Conservation (phyloP, 2,329 filamentous ascomycete species). For the Keithomyces neogunnii region DNA sequence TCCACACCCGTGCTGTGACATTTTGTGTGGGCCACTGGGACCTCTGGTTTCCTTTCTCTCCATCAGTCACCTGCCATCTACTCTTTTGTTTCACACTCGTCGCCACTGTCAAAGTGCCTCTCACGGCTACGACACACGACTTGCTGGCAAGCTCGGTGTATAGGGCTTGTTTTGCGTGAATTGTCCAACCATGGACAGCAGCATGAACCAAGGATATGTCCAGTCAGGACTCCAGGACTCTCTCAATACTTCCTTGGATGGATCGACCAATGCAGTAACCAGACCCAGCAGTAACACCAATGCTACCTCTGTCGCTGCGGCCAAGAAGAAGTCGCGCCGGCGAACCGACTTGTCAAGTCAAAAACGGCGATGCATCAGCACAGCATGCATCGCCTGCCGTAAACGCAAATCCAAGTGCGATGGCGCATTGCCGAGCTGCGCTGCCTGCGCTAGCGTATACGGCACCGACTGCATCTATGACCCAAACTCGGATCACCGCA, state of each 20-base stretch:
- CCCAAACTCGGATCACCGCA: constrained; percentile 88
- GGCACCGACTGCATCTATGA: constrained; percentile 88
- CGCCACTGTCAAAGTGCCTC: not conserved
- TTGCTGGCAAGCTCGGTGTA: not conserved
- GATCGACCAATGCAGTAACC: not conserved
- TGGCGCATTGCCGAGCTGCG: constrained; percentile 82
- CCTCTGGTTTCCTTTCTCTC: not conserved
- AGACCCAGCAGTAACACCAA: not conserved
- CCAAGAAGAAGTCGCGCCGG: constrained; percentile 43
- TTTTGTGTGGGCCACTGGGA: constrained; percentile 3
- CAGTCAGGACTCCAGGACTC: not conserved
- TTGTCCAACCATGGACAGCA: constrained; percentile 2
- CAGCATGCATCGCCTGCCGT: constrained; percentile 74
- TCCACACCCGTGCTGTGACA: constrained; percentile 3
- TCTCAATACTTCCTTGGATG: not conserved
- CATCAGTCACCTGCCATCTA: not conserved
- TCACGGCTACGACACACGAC: not conserved
- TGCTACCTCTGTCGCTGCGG: constrained; percentile 11
- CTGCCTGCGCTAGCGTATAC: constrained; percentile 93
- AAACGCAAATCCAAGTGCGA: constrained; percentile 84
- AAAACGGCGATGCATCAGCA: constrained; percentile 74
- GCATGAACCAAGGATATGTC: not conserved
- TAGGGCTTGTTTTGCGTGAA: not conserved
- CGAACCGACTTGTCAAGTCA: constrained; percentile 38
- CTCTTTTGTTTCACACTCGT: not conserved